Evolutionary conservation across 2,329 filamentous ascomycete species (phyloP).

Genomic region (Xylaria sp.): DNA sequence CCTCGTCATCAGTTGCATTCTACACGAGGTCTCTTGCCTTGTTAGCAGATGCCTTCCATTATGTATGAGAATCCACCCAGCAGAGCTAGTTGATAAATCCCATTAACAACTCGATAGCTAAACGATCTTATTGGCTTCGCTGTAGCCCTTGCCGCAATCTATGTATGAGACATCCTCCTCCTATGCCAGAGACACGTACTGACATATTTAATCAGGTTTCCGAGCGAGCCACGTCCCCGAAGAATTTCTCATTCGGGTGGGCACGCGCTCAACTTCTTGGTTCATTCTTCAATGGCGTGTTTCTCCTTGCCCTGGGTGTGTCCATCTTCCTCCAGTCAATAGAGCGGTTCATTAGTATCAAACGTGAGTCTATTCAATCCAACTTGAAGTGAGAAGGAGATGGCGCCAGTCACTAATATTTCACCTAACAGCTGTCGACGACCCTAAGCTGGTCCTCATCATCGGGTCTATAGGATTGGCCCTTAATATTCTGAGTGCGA

Average conservation of each 20-base stretch:
- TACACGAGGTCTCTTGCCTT: conserved; percentile 65
- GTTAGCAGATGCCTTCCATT: conserved; percentile 74
- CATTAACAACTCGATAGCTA: conserved; percentile 34
- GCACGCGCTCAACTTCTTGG: conserved; percentile 67
- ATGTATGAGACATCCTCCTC: conserved; percentile 39
- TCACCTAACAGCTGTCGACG: conserved; percentile 48
- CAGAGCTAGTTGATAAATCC: background rate
- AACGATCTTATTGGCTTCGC: conserved; percentile 67
- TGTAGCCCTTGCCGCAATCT: conserved; percentile 59
- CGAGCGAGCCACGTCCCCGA: conserved; percentile 50
- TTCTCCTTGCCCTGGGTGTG: conserved; percentile 64
- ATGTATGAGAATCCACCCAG: conserved; percentile 42
- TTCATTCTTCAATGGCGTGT: conserved; percentile 76
- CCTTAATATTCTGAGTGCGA: conserved; percentile 61
- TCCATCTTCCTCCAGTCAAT: conserved; percentile 70
- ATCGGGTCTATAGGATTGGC: conserved; percentile 62
- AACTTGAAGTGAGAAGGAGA: background rate
- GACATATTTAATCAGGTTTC: conserved; percentile 43
- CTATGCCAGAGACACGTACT: background rate
- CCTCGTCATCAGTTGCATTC: conserved; percentile 27
- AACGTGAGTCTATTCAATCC: conserved; percentile 37
- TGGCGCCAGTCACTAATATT: conserved; percentile 5
- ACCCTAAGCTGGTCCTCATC: conserved; percentile 62
- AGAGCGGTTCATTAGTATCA: conserved; percentile 59
- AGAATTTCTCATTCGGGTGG: conserved; percentile 67